Evolutionary conservation across 805 yeast species (phyloP).

Genomic region (Priceomyces melissophilus): DNA sequence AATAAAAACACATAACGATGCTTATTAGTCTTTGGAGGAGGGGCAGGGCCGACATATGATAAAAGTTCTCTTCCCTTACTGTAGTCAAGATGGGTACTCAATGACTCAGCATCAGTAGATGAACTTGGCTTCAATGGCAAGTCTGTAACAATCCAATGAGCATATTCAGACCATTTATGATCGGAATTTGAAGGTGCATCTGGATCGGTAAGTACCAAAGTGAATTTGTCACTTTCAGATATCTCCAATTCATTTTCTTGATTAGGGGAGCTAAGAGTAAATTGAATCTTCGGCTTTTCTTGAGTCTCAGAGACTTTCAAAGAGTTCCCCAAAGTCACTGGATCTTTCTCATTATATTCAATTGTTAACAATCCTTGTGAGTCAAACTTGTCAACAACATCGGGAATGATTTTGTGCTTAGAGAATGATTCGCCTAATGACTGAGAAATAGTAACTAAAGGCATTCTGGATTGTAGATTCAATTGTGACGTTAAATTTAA

Average conservation of each 20-base stretch:
- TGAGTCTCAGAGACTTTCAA: slow-evolving; percentile 66
- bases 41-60: slow-evolving; percentile 79
- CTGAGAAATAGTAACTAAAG: slow-evolving; percentile 51
- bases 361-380: slow-evolving; percentile 60
- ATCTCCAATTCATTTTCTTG: slow-evolving; percentile 42
- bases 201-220: slow-evolving; percentile 84
- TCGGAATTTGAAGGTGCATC: slow-evolving; percentile 87
- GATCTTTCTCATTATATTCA: slow-evolving; percentile 51
- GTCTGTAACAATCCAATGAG: slow-evolving; percentile 67
- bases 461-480: slow-evolving; percentile 25
- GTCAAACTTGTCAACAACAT: slow-evolving; percentile 46
- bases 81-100: slow-evolving; percentile 30
- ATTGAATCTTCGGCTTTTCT: slow-evolving; percentile 59
- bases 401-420: slow-evolving; percentile 51
- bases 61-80: slow-evolving; percentile 42
- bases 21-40: slow-evolving; percentile 82
- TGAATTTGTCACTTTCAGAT: slow-evolving; percentile 51
- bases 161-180: slow-evolving; percentile 83
- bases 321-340: slow-evolving; percentile 78
- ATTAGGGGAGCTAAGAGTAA: slow-evolving; percentile 52
- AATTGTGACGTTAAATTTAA: neutral
- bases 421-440: slow-evolving; percentile 49
- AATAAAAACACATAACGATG: slow-evolving; percentile 83
- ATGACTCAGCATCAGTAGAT: slow-evolving; percentile 25
- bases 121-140: slow-evolving; percentile 39